Conservation (phyloP, 108 stramenopile species). For the Mediolabrus comicus region DNA sequence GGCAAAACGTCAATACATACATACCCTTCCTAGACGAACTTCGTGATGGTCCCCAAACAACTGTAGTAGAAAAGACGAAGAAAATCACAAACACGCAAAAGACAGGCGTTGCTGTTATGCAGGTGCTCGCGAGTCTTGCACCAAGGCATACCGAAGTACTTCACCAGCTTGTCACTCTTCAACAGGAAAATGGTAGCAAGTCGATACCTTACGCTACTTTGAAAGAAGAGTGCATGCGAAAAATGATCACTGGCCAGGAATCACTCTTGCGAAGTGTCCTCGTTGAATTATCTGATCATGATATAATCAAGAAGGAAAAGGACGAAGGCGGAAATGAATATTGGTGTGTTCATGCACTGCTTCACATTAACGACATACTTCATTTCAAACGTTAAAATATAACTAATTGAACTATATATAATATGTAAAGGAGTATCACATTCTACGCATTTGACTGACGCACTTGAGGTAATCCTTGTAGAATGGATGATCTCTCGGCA, state of each 20-base stretch:
- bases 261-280: slow-evolving; percentile 45
- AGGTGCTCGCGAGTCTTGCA: slow-evolving; percentile 52
- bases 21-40: slow-evolving; percentile 73
- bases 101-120: slow-evolving; percentile 2
- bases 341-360: slow-evolving; percentile 9
- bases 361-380: slow-evolving; percentile 21
- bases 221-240: slow-evolving; percentile 50
- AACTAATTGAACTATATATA: not conserved
- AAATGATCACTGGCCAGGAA: slow-evolving; percentile 49
- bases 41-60: slow-evolving; percentile 11
- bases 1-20: slow-evolving; percentile 62
- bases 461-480: slow-evolving; percentile 27
- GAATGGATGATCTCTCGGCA: slow-evolving; percentile 32
- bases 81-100: slow-evolving; percentile 10
- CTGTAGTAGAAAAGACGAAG: slow-evolving; percentile 10
- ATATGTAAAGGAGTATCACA: not conserved
- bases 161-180: slow-evolving; percentile 60
- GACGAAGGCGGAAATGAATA: slow-evolving; percentile 17
- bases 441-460: slow-evolving; percentile 23
- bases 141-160: slow-evolving; percentile 65
- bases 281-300: slow-evolving; percentile 63
- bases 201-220: slow-evolving; percentile 38
- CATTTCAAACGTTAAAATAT: not conserved
- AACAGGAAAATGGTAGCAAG: slow-evolving; percentile 28
- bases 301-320: slow-evolving; percentile 34